Conservation (phyloP, 164 flowering plant genomes). For the Annona cherimola region DNA sequence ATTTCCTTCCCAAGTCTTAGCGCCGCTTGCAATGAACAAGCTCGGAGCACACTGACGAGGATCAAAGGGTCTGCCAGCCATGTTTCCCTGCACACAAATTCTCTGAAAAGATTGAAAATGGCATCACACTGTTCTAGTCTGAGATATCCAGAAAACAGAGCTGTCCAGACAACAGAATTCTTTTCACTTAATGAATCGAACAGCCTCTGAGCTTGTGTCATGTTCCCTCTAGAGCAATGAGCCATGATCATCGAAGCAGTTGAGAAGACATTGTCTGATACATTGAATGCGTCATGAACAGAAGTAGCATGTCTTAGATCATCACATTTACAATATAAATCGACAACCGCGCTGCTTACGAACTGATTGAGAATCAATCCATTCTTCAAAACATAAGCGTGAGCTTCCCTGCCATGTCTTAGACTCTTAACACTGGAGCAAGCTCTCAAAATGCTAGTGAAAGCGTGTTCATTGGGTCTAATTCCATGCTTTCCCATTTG, state of each 20-base stretch:
- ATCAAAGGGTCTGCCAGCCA: constrained; percentile 40
- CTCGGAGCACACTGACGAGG: constrained; percentile 42
- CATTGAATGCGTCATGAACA: constrained; percentile 18
- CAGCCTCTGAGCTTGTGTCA: constrained; percentile 54
- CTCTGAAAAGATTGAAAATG: constrained; percentile 48
- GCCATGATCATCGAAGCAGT: constrained; percentile 59
- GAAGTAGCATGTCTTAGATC: constrained; percentile 57
- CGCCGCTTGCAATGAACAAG: constrained; percentile 58
- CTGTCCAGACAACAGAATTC: constrained; percentile 65
- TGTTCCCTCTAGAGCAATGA: constrained; percentile 47
- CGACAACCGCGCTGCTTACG: constrained; percentile 59
- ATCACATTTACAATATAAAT: constrained; percentile 72
- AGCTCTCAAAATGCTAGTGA: constrained; percentile 53
- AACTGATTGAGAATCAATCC: constrained; percentile 48
- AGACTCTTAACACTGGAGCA: constrained; percentile 43
- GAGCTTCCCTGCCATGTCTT: constrained; percentile 58
- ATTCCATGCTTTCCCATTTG: constrained; percentile 45
- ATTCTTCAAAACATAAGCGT: constrained; percentile 49
- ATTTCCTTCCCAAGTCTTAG: constrained; percentile 65
- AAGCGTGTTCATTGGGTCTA: constrained; percentile 52
- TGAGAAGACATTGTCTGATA: constrained; percentile 38
- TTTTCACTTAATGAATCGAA: constrained; percentile 58
- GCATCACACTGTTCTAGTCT: constrained; percentile 44
- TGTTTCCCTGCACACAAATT: constrained; percentile 27
- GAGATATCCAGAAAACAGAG: constrained; percentile 65